Evolutionary conservation across 164 flowering plant species (phyloP), one percentile per base, ranked within the genome.

Genomic region (Dillenia suffruticosa): DNA sequence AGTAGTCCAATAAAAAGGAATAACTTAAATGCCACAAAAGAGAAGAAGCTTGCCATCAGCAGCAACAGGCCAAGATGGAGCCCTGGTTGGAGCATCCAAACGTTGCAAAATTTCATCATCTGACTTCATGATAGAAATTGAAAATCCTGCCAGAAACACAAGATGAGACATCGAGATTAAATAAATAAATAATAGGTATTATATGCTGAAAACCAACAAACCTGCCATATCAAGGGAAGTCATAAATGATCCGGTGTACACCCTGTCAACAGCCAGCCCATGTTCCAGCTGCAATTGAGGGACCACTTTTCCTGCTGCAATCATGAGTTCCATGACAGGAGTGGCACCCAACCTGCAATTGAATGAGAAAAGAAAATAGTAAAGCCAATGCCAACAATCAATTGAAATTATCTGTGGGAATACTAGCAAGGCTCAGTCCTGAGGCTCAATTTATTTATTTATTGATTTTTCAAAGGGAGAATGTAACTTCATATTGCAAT

Each of bases 141-240:
- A 93, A 70, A 90, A 87, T 53, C 98, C 98, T 93, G 80, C 58
- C 24, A 54, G 22, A 63, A 15, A 67, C 7, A 63, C 26, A 32
- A 64, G 15, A 44, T 60, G n/a, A 71, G 40, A 58, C 14, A 52
- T 40, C 44, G 9, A 43, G 54, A 15, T 40, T 16, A 19, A 61
- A 14, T 7, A 49, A 22, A 49, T 46, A 9, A 8, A 13, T 16
- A 54, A 44, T n/a, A 12, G 9, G 22, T 19, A 49, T 16, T 48
- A 43, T 8, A 14, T 56, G 5, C 46, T 13, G 43, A 26, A 12
- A 49, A 49, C 40, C 12, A 59, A 71, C 77, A 40, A 68, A 93
- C 98, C 98, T 77, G 92, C 87, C 98, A 93, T 93, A 68, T 93
- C 97, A 63, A 93, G 94, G 54, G 98, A 90, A 43, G 97, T 90